These are phyloP conservation scores for Speleostelium caveatum DNA, from an alignment of 78 protist species.

Conservation along the genomic window DNA sequence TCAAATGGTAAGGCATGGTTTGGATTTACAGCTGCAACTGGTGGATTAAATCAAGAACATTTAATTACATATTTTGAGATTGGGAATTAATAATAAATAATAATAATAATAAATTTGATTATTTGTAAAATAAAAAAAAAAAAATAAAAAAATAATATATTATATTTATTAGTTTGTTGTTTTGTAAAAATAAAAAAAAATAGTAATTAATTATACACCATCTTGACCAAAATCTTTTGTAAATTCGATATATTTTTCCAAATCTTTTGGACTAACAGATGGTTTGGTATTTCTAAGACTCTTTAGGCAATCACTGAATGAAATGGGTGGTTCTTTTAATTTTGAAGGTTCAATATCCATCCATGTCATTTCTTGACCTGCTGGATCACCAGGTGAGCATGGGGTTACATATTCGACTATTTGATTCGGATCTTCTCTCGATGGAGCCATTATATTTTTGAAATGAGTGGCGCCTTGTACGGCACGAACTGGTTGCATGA, in stretches of 20 bases:
- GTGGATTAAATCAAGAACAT: conserved; percentile 80
- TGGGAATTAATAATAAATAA: conserved; percentile 10
- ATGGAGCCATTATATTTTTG: conserved; percentile 79
- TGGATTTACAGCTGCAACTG: conserved; percentile 83
- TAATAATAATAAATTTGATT: too few relatives aligned
- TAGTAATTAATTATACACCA: conserved; percentile 40
- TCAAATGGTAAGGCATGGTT: conserved; percentile 14
- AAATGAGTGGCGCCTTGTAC: conserved; percentile 97
- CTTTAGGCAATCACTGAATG: conserved; percentile 64
- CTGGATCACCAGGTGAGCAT: conserved; percentile 85
- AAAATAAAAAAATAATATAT: too few relatives aligned
- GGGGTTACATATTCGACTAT: conserved; percentile 73
- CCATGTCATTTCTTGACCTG: conserved; percentile 85
- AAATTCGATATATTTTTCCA: conserved; percentile 64
- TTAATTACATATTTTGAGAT: conserved; percentile 31
- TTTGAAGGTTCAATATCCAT: conserved; percentile 73
- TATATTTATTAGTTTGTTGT: too few relatives aligned
- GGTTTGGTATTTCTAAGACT: conserved; percentile 62
- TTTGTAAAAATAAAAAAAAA: background rate
- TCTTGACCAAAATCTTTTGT: conserved; percentile 82
- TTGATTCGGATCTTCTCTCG: conserved; percentile 72
- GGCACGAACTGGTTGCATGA: conserved; percentile 97
- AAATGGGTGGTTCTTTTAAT: conserved; percentile 65
- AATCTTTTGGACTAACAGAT: conserved; percentile 74
- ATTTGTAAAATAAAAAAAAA: too few relatives aligned